Base-by-base conservation (phyloP, 2,329 filamentous ascomycete genomes). In the Pseudogymnoascus sp. region DNA sequence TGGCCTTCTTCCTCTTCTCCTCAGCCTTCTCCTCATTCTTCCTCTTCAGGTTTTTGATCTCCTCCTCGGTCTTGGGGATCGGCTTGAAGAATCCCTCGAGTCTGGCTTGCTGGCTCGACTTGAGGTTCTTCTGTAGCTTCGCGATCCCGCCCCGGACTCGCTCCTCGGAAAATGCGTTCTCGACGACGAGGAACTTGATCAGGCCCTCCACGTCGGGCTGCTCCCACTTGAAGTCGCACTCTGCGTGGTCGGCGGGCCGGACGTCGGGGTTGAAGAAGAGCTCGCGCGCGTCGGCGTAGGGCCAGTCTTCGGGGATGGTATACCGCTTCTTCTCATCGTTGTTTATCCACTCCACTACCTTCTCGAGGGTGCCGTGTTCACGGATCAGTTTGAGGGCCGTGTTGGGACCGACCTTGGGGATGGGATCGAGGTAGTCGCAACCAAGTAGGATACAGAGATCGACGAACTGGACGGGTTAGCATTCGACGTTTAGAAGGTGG, bases 171-270 rank as follows among this genome's bases (percentile, higher is more conserved):
- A 99, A 99, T 0, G 92, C 94, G 77, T 99, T 99, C 71, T 97
- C 94, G 5, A 85, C 85, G 3, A 96, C 94, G 2, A 99, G 78
- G 74, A 90, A 99, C 68, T 94, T 83, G 65, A 99, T 84, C 0
- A 99, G 82, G 0, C 91, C 93, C 2, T 97, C 91, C 1, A 94
- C 80, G 69, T 99, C 92, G 3, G 94, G 94, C 63, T 87, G 87
- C 47, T 97, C 91, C 94, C 95, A 99, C 75, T 96, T 97, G 80
- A 97, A 96, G 72, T 99, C 91, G 74, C 92, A 97, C 11, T 91
- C 85, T 0, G 89, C 85, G 69, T 95, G 84, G 67, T 95, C 89
- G 22, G 93, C 91, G 47, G 82, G 74, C 35, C 88, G 87, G 25
- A 99, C 93, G 67, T 97, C 91, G 0, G 94, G 94, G 68, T 93